Evolutionary conservation across 2,329 filamentous ascomycete genomes (phyloP), one percentile per base, ranked within the genome.

Genomic region (Hypoxylon rubiginosum): DNA sequence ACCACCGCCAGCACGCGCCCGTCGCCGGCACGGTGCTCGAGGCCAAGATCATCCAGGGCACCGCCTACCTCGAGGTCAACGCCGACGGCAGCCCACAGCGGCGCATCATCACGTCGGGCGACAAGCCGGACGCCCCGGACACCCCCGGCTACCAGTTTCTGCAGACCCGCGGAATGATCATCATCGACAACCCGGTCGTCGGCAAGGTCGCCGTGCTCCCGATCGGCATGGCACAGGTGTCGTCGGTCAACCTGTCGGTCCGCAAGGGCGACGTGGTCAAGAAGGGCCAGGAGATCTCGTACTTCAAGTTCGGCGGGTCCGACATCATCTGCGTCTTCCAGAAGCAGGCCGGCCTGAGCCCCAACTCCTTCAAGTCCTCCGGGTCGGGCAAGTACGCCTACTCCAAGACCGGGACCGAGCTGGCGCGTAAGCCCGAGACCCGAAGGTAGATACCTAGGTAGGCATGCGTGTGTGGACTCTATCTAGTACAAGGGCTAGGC

Each of bases 161-260:
- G 4, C 80, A 82, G 65, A 77, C 76, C 2, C 71, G 80, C 3
- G 81, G 81, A 2, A 60, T 79, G 21, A 66, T 82, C 0, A 60
- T 82, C 15, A 78, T 83, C 15, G 75, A 82, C 0, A 79, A 76
- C 5, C 65, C 74, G 0, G 62, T 69, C 9, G 50, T 78, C n/a
- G 79, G 81, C 2, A 67, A 77, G 17, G 80, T 83, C 2, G 81
- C 79, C 1, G 73, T 83, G n/a, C 56, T 83, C 24, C 81, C 81
- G 0, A 79, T 83, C 57, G 80, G 81, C 7, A 83, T 83, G 81
- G 80, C 79, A 3, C 77, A 79, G 28, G 78, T 83, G 0, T 82
- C 80, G 1, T 82, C 79, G 2, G 78, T 83, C 2, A 72, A 75
- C 21, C 43, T 81, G 13, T 75, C 73, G 8, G 72, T 73, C 9